Evolutionary conservation across 345 rosid genomes (phyloP).

Genomic region (Hibiscus tridactylites): DNA sequence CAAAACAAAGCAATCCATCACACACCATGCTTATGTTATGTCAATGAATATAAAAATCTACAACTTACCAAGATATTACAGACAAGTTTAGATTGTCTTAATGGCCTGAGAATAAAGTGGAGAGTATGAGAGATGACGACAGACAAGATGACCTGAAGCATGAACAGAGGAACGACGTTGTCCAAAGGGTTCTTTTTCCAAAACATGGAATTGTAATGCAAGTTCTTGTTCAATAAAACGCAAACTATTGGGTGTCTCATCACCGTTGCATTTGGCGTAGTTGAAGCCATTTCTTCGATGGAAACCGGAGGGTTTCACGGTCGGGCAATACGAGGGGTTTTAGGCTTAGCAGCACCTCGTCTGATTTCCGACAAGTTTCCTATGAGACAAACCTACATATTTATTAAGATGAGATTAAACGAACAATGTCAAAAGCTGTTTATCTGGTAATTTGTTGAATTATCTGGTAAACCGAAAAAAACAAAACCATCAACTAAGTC

Average conservation of each 20-base stretch:
- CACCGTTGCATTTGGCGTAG: neutral
- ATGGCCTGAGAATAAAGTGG: slow-evolving; percentile 6
- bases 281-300: neutral
- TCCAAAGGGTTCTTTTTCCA: neutral
- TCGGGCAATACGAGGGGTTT: neutral
- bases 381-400: no score
- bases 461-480: neutral
- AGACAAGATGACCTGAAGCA: slow-evolving; percentile 4
- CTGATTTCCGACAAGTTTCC: no score
- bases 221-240: neutral
- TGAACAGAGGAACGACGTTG: neutral
- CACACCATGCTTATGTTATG: neutral
- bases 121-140: neutral
- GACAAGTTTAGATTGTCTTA: neutral
- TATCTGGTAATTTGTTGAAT: neutral
- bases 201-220: neutral
- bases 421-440: neutral
- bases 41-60: neutral
- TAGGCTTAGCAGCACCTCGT: no score
- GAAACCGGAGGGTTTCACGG: neutral
- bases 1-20: neutral
- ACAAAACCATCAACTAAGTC: neutral
- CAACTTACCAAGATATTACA: slow-evolving; percentile 6
- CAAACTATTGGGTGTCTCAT: neutral
- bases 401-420: no score